Evolutionary conservation across 345 rosid genomes (phyloP), one percentile per base, ranked within the genome.

Genomic region (Pistacia integerrima): DNA sequence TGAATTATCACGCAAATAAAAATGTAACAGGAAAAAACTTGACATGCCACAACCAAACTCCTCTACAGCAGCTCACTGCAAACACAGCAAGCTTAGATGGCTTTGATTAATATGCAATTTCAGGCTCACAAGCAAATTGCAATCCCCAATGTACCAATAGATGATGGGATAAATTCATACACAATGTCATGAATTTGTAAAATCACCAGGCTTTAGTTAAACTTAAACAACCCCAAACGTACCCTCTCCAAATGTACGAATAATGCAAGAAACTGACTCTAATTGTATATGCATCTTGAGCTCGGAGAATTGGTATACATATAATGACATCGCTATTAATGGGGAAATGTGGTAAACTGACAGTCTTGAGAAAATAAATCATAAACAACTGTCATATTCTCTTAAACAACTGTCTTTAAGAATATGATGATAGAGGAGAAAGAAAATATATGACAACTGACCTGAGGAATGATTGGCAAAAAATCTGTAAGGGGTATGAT

Each of bases 401-500:
- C 33, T 30, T 11, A 4, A 59, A 28, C 38, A 56, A 8, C 22
- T 20, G 38, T 33, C 33, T 41, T 11, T 41, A 56, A 3, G 5
- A 30, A 22, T 2, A 35, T 1, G 28, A 1, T 25, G 13, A 17
- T 48, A 35, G 20, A 65, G 28, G 55, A n/a, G 52, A 60, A 60
- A n/a, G 52, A 60, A 78, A 52, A 52, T 52, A 74, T 25, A 77
- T n/a, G 73, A 56, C 41, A 74, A 75, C 82, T 72, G 82, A 92
- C 99, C 97, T 96, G 97, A 83, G 97, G 95, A 81, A 89, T 88
- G 72, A 96, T 90, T 68, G 98, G 98, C 86, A 96, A 78, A 18
- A 95, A 84, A 89, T 96, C 98, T 0, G 95, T 90, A 56, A 96
- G 94, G 28, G 99, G 97, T 74, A 96, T 83, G 63, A 92, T 84